Evolutionary conservation across 73 alveolate species (phyloP).

Genomic region (Paramecium caudatum): DNA sequence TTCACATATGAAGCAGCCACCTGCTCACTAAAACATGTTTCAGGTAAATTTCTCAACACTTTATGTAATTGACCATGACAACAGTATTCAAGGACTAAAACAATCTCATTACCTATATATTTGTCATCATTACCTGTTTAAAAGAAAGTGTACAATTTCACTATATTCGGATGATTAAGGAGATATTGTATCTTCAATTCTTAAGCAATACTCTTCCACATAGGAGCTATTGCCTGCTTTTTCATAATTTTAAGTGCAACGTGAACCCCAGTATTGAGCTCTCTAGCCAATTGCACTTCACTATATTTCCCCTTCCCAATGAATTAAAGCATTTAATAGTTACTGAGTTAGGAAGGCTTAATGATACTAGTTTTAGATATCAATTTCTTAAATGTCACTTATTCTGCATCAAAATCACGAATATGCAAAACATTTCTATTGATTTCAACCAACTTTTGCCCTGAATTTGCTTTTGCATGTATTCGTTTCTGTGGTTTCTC

Average conservation of each 20-base stretch:
- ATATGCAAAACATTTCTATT: constrained; percentile 4
- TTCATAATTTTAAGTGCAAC: constrained; percentile 64
- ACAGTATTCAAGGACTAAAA: constrained; percentile 49
- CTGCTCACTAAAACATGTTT: constrained; percentile 14
- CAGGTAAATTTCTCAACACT: constrained; percentile 41
- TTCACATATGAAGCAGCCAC: constrained; percentile 1
- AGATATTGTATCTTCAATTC: constrained; percentile 45
- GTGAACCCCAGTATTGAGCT: constrained; percentile 50
- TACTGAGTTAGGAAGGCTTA: not conserved
- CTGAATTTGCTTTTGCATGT: constrained; percentile 29
- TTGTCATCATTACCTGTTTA: not conserved
- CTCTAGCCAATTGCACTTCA: constrained; percentile 42
- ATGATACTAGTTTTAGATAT: not conserved
- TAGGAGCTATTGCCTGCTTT: not conserved
- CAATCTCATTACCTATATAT: not conserved
- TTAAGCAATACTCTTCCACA: constrained; percentile 32
- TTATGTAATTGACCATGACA: constrained; percentile 39
- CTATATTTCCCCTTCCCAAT: constrained; percentile 44
- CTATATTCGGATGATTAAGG: constrained; percentile 58
- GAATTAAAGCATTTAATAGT: constrained; percentile 25
- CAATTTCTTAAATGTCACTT: constrained; percentile 17
- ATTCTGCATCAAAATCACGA: not conserved
- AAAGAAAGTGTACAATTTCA: constrained; percentile 46
- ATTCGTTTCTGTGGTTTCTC: constrained; percentile 25
- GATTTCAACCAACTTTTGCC: constrained; percentile 5